Evolutionary conservation across 2,329 filamentous ascomycete genomes (phyloP).

Genomic region (Seiridium cupressi): DNA sequence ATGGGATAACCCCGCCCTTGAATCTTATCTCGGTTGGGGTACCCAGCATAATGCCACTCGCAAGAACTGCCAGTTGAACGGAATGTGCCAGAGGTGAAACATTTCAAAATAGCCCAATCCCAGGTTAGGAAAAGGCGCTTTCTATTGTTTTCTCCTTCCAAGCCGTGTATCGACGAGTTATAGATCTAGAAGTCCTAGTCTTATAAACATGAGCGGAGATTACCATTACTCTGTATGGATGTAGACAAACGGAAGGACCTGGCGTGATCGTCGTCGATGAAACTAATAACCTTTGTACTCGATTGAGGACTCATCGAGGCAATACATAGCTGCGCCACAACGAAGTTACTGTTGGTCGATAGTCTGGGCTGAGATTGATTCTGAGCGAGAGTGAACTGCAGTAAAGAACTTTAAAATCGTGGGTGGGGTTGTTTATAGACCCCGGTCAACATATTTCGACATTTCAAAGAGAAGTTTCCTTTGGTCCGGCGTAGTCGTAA

Average conservation of each 20-base stretch:
- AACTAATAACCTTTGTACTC: not conserved
- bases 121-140: not conserved
- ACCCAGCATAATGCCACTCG: not conserved
- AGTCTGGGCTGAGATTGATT: not conserved
- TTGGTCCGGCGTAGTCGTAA: too few species aligned
- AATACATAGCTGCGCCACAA: not conserved
- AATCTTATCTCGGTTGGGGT: too few species aligned
- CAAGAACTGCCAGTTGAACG: not conserved
- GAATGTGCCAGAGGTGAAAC: not conserved
- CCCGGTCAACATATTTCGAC: too few species aligned
- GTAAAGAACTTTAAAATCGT: too few species aligned
- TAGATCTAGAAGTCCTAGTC: not conserved
- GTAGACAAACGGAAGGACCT: not conserved
- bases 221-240: not conserved
- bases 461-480: too few species aligned
- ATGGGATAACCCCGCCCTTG: too few species aligned
- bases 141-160: not conserved
- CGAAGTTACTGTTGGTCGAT: not conserved
- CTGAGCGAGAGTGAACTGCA: too few species aligned
- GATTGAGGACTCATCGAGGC: not conserved
- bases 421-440: too few species aligned
- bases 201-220: not conserved
- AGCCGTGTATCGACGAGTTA: not conserved
- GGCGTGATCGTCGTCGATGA: not conserved
- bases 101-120: not conserved